phyloP scores from a whole-genome alignment of 2,329 filamentous ascomycete genomes.

The Sarocladiaceae sp. region DNA sequence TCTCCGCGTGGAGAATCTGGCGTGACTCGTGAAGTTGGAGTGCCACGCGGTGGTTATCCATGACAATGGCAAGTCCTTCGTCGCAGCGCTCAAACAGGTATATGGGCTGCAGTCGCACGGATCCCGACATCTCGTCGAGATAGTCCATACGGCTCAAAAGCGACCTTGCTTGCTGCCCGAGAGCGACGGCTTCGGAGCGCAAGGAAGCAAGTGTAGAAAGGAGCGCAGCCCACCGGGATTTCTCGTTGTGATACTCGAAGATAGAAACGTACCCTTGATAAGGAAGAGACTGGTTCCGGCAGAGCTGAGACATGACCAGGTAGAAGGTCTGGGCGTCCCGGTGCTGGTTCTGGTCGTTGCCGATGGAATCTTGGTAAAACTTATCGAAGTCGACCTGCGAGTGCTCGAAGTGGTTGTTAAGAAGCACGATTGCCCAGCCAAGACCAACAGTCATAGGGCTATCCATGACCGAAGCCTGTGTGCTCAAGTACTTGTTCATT shows the following conservation, averaged over 20 bases:
- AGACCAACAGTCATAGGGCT: not conserved
- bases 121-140: not conserved
- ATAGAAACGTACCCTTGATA: not conserved
- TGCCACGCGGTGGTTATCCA: slow-evolving; percentile 19
- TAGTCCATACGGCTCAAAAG: not conserved
- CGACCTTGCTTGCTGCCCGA: slow-evolving; percentile 2
- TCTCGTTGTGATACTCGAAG: not conserved
- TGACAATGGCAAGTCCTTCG: slow-evolving; percentile 7
- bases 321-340: not conserved
- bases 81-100: not conserved
- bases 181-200: not conserved
- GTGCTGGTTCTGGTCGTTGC: not conserved
- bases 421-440: not conserved
- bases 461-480: not conserved
- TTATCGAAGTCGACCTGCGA: not conserved
- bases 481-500: not conserved
- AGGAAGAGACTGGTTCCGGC: not conserved
- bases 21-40: slow-evolving; percentile 18
- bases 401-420: not conserved
- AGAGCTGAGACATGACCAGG: not conserved
- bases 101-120: not conserved
- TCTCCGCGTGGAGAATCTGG: slow-evolving; percentile 6
- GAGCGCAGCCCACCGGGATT: not conserved
- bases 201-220: not conserved
- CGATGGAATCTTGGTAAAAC: not conserved